These are phyloP conservation scores for Mycena alexandri DNA, from an alignment of 768 basidiomycete species.

Conservation along the genomic window DNA sequence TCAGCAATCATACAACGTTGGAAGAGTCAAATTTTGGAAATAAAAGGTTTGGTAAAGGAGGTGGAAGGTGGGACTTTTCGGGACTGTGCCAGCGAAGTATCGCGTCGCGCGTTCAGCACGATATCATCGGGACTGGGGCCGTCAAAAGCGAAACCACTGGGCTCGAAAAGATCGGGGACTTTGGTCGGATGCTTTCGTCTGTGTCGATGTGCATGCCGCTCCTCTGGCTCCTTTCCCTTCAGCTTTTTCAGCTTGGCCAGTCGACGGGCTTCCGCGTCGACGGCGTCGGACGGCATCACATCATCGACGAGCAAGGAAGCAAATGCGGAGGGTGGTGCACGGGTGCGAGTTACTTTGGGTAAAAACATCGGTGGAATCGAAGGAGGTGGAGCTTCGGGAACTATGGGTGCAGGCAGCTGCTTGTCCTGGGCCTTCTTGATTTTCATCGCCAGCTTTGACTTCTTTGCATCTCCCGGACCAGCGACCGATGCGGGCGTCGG, in stretches of 20 bases:
- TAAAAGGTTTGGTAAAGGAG: constrained; percentile 36
- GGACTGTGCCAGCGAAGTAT: constrained; percentile 69
- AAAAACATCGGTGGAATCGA: constrained; percentile 70
- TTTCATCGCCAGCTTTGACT: constrained; percentile 84
- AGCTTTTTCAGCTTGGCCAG: constrained; percentile 10
- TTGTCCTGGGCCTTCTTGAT: constrained; percentile 70
- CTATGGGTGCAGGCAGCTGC: constrained; percentile 47
- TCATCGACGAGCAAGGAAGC: constrained; percentile 78
- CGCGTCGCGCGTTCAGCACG: constrained; percentile 83
- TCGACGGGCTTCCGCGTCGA: constrained; percentile 28
- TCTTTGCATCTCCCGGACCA: constrained; percentile 53
- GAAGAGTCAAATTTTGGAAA: constrained; percentile 40
- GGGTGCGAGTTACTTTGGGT: constrained; percentile 63
- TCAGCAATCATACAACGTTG: constrained; percentile 46
- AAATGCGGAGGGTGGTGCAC: constrained; percentile 85
- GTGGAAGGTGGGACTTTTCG: constrained; percentile 37
- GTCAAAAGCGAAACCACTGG: constrained; percentile 75
- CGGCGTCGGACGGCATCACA: constrained; percentile 45
- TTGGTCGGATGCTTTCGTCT: constrained; percentile 40
- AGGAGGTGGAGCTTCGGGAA: constrained; percentile 56
- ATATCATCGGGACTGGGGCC: constrained; percentile 93
- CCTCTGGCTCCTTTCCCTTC: constrained; percentile 33
- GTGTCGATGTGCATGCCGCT: constrained; percentile 42
- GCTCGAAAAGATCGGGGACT: constrained; percentile 52
- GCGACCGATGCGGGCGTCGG: constrained; percentile 28